phyloP scores from a whole-genome alignment of 352 stramenopile genomes.

The Globisporangium heterothallicum region DNA sequence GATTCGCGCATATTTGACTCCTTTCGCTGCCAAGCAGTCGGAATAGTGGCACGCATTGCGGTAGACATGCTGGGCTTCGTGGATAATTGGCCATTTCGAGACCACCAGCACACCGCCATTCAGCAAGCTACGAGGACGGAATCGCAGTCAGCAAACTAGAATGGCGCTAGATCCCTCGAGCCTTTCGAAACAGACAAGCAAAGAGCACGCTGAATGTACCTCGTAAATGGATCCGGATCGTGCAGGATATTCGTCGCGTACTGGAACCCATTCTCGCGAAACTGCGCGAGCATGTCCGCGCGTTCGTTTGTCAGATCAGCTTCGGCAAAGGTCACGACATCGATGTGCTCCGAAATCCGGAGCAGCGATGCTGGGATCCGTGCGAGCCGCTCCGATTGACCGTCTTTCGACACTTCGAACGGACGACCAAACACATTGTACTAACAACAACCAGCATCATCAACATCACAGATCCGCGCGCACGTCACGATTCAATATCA shows the following conservation, averaged over 20 bases:
- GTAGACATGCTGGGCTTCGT: slow-evolving; percentile 78
- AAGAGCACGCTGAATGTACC: slow-evolving; percentile 10
- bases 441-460: slow-evolving; percentile 17
- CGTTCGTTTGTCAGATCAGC: slow-evolving; percentile 46
- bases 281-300: slow-evolving; percentile 55
- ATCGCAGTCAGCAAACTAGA: no score
- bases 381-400: slow-evolving; percentile 54
- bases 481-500: neutral
- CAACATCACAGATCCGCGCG: neutral
- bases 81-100: slow-evolving; percentile 75
- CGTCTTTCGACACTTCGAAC: slow-evolving; percentile 63
- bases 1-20: slow-evolving; percentile 75
- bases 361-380: slow-evolving; percentile 52
- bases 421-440: slow-evolving; percentile 83
- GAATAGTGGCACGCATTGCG: slow-evolving; percentile 73
- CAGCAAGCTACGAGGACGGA: slow-evolving; percentile 34
- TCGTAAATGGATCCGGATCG: slow-evolving; percentile 78
- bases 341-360: slow-evolving; percentile 40
- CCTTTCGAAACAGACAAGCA: no score
- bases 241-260: slow-evolving; percentile 65
- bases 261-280: slow-evolving; percentile 45
- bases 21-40: slow-evolving; percentile 78
- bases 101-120: slow-evolving; percentile 80
- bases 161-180: no score
- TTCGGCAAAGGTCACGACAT: slow-evolving; percentile 78